Conservation (phyloP, 768 basidiomycete species). For the Phylloporus scabripes region DNA sequence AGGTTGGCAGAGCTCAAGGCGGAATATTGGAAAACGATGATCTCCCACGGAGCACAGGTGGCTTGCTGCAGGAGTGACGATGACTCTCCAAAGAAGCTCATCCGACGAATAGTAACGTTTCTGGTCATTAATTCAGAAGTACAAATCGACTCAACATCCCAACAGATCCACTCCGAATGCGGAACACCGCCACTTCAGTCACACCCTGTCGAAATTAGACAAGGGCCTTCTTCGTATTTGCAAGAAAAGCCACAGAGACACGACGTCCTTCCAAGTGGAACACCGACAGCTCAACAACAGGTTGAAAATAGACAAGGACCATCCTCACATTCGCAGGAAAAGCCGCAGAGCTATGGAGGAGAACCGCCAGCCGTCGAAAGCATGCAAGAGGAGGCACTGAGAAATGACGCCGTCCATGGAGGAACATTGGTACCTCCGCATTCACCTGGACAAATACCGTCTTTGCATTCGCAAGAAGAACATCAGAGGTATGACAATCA, state of each 20-base stretch:
- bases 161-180: no score
- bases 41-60: neutral
- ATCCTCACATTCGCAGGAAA: neutral
- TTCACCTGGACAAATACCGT: no score
- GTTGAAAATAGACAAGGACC: neutral
- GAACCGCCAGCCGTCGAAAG: no score
- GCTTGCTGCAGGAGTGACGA: neutral
- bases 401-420: no score
- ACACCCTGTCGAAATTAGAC: neutral
- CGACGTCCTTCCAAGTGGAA: neutral
- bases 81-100: neutral
- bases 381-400: no score
- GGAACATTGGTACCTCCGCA: no score
- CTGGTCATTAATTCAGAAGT: no score
- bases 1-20: constrained; percentile 5
- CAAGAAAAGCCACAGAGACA: neutral
- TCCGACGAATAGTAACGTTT: no score
- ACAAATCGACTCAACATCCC: no score
- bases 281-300: neutral
- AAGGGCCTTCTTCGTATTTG: neutral
- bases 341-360: no score
- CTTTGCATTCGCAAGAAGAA: no score
- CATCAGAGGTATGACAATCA: no score
- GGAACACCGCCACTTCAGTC: neutral
- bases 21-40: constrained; percentile 10